Percentiles rank a stretch among this genome's conserved stretches.
Conservation (phyloP, 768 basidiomycete species). For the Podaxis sp. region DNA sequence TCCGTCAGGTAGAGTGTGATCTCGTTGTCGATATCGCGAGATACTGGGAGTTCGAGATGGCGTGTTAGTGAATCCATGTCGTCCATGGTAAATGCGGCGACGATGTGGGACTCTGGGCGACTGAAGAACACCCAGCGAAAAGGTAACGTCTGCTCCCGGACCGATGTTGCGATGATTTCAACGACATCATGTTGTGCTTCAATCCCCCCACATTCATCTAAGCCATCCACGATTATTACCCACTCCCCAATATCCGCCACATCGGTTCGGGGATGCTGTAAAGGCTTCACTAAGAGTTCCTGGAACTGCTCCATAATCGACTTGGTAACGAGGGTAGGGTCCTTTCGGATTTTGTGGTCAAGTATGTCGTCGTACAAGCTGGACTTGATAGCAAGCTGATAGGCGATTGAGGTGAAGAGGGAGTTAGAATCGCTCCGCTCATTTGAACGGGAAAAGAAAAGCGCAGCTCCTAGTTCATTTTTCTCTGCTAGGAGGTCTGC, state of each 20-base stretch:
- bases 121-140: slow-evolving; percentile 12
- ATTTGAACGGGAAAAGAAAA: not conserved
- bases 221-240: slow-evolving; percentile 12
- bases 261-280: not conserved
- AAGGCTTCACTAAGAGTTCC: not conserved
- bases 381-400: not conserved
- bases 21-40: slow-evolving; percentile 3
- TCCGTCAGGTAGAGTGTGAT: slow-evolving; percentile 1
- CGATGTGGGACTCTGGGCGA: slow-evolving; percentile 12
- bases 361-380: not conserved
- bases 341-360: not conserved
- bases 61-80: not conserved
- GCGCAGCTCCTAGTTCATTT: not conserved
- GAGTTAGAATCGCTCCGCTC: not conserved
- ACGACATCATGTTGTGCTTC: not conserved
- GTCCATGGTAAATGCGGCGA: not conserved
- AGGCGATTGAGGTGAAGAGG: not conserved
- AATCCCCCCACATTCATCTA: slow-evolving; percentile 12
- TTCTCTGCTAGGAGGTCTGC: not conserved
- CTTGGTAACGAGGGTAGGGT: not conserved
- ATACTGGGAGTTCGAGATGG: not conserved
- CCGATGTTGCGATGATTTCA: not conserved
- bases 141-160: not conserved
- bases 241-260: not conserved
- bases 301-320: not conserved